These are phyloP conservation scores for Calocybe gambosa DNA, from an alignment of 1,284 basidiomycete species.

Conservation along the genomic window DNA sequence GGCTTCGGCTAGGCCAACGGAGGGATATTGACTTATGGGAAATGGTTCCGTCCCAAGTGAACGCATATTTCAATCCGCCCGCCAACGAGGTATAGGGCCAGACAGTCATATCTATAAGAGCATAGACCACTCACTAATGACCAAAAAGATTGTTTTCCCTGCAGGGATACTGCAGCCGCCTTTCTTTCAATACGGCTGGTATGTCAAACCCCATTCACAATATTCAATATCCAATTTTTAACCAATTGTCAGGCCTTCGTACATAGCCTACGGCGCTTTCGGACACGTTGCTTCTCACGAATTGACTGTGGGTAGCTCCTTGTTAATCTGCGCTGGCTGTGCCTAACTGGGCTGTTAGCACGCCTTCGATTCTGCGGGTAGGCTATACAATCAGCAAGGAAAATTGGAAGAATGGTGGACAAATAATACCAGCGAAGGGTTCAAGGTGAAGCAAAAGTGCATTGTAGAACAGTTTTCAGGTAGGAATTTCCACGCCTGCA, in stretches of 20 bases:
- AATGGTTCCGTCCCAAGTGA: constrained; percentile 79
- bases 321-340: neutral
- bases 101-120: neutral
- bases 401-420: constrained; percentile 89
- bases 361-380: constrained; percentile 89
- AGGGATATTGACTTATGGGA: constrained; percentile 81
- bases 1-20: constrained; percentile 70
- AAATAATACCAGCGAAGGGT: constrained; percentile 77
- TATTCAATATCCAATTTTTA: neutral
- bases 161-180: constrained; percentile 92
- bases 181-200: constrained; percentile 87
- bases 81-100: constrained; percentile 57
- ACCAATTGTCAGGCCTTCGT: constrained; percentile 58
- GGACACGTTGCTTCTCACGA: constrained; percentile 89
- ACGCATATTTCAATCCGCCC: constrained; percentile 78
- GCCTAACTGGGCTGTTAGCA: constrained; percentile 42
- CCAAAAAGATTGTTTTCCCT: constrained; percentile 85
- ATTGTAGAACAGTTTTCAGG: constrained; percentile 85
- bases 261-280: constrained; percentile 88
- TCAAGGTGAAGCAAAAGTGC: constrained; percentile 81
- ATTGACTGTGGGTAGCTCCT: constrained; percentile 53
- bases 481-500: constrained; percentile 22
- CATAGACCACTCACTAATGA: neutral
- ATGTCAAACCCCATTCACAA: neutral
- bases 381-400: constrained; percentile 74